Percentiles rank a stretch among this genome's conserved stretches.
These are phyloP conservation scores for Coemansia sp. DNA, from an alignment of 192 early-diverging fungal genomes.

Conservation along the genomic window DNA sequence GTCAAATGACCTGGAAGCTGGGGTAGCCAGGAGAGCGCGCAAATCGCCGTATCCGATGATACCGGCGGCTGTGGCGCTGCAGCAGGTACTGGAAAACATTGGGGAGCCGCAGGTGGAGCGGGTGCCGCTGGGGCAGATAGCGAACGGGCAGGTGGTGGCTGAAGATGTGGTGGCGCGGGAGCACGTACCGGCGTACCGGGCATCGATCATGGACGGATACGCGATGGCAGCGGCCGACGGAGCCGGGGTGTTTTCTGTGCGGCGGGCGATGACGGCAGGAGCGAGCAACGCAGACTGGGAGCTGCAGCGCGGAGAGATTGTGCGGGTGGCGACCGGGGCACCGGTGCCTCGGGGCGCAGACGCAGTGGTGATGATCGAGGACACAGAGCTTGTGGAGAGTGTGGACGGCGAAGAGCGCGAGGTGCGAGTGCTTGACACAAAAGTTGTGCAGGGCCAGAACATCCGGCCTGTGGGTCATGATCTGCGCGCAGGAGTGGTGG, in stretches of 20 bases:
- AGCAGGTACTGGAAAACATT: conserved; percentile 53
- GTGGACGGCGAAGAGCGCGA: conserved; percentile 55
- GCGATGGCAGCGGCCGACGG: conserved; percentile 84
- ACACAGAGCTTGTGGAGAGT: conserved; percentile 67
- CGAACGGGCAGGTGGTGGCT: conserved; percentile 67
- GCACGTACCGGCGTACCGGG: conserved; percentile 81
- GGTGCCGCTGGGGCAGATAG: conserved; percentile 24
- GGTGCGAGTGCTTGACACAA: conserved; percentile 28
- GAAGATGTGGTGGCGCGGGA: conserved; percentile 72
- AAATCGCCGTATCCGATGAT: conserved; percentile 84
- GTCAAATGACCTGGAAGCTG: conserved; percentile 9
- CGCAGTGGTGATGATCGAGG: conserved; percentile 97
- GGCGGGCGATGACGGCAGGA: conserved; percentile 61
- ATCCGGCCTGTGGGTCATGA: conserved; percentile 85
- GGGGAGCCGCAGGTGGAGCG: conserved; percentile 14
- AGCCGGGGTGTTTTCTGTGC: conserved; percentile 74
- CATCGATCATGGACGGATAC: conserved; percentile 93
- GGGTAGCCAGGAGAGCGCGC: conserved; percentile 67
- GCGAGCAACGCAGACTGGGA: not conserved
- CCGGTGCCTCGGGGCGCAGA: conserved; percentile 78
- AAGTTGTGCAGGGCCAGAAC: conserved; percentile 56
- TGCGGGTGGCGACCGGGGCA: conserved; percentile 86
- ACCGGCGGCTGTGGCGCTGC: conserved; percentile 66
- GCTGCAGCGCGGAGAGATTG: conserved; percentile 63
- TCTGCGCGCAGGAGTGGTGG: conserved; percentile 59